Conservation (phyloP, 148 eudicot genomes). For the Arbutus unedo region DNA sequence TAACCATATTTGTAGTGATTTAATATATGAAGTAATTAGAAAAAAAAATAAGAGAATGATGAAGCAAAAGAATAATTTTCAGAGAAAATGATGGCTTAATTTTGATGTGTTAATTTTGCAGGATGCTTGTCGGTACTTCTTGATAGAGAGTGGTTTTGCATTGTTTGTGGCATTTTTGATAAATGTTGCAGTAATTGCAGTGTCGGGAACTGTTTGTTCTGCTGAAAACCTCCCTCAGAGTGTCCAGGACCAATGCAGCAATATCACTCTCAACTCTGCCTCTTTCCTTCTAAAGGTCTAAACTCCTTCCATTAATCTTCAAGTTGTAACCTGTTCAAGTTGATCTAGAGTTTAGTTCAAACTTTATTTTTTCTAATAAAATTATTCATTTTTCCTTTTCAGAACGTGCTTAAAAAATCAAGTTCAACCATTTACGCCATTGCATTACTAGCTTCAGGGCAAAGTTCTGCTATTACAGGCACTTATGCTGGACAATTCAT, state of each 20-base stretch:
- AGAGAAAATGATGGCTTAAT: neutral
- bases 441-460: neutral
- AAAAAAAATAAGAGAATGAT: too few relatives aligned
- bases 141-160: conserved; percentile 77
- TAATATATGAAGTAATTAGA: too few relatives aligned
- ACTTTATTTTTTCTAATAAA: too few relatives aligned
- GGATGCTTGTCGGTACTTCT: conserved; percentile 81
- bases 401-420: conserved; percentile 69
- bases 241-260: conserved; percentile 36
- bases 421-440: conserved; percentile 55
- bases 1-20: too few relatives aligned
- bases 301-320: neutral
- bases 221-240: conserved; percentile 25
- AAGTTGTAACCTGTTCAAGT: too few relatives aligned
- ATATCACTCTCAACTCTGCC: conserved; percentile 61
- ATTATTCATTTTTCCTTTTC: neutral
- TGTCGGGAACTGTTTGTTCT: conserved; percentile 66
- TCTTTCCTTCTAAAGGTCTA: conserved; percentile 59
- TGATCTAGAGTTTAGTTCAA: too few relatives aligned
- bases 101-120: conserved; percentile 23
- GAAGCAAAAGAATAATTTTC: neutral
- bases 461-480: conserved; percentile 50
- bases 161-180: conserved; percentile 33
- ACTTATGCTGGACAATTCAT: conserved; percentile 90
- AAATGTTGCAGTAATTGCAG: conserved; percentile 67